Evolutionary conservation across 1,139 yeast species (phyloP), one percentile per base, ranked within the genome.

Genomic region (Ogataea hybrid): DNA sequence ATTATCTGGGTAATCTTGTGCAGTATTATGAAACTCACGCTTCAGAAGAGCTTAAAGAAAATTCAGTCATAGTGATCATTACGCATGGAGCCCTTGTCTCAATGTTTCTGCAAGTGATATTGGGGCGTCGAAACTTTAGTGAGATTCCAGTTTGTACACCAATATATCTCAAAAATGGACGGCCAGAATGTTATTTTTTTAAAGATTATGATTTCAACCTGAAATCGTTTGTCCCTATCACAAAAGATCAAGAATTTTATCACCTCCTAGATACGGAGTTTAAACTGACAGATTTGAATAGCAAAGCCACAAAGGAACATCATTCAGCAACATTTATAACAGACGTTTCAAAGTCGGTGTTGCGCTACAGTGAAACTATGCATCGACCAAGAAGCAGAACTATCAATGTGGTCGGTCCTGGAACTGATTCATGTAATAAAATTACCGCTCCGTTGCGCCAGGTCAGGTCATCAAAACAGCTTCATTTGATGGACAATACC

Each of bases 1-100:
- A 64, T 12, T 64, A 75, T 34, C 58, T 77, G 23, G 65, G 66
- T 35, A 67, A 70, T 5, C 61, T 77, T 31, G 55, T 76, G 16
- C 75, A 68, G 42, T 74, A 70, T 53, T 62, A 62, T 42, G 50
- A 57, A 27, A 46, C 44, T 11, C 45, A 47, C 16, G 57, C 56
- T 31, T 39, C 43, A 10, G 40, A 44, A 11, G 48, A 49, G 28
- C 52, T 52, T 6, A 62, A 61, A 32, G 50, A 52, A 30, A 42
- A 56, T 23, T 55, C 57, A 10, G 48, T 52, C 1, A 47, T 62
- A 3, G 43, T 60, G 15, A 46, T 62, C 14, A 48, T 62, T 6
- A 50, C 64, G 9, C 67, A 62, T 39, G 67, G 67, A 1, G 64
- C 66, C 3, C 58, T 61, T 11, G 57, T 62, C n/a, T 59, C 64